phyloP scores from a whole-genome alignment of 805 yeast genomes.

The Myxozyma mucilagina region DNA sequence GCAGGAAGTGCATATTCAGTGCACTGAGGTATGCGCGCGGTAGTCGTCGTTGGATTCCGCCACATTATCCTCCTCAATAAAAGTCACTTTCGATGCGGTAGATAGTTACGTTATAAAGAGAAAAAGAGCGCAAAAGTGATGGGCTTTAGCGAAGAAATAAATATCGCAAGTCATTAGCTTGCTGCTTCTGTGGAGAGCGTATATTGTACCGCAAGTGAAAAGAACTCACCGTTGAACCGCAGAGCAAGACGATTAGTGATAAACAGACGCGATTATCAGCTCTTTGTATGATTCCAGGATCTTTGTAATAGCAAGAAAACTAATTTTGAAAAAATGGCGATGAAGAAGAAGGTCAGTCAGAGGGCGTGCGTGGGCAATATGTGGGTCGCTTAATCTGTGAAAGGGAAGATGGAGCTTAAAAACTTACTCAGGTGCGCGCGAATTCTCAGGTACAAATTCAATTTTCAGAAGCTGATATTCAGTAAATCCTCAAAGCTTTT shows the following conservation, averaged over 20 bases:
- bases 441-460: neutral
- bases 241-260: neutral
- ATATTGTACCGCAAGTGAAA: neutral
- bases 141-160: neutral
- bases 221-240: neutral
- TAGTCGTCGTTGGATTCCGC: constrained; percentile 29
- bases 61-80: constrained; percentile 7
- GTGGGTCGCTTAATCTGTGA: too few species aligned
- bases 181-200: neutral
- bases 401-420: too few species aligned
- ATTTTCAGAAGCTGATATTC: neutral
- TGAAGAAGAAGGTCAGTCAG: neutral
- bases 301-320: neutral
- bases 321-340: neutral
- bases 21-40: constrained; percentile 13
- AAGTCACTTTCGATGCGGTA: too few species aligned
- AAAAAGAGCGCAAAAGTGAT: neutral
- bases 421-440: neutral
- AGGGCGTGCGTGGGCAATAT: too few species aligned
- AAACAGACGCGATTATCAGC: neutral
- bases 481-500: too few species aligned
- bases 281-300: neutral
- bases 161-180: neutral
- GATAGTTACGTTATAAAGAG: too few species aligned
- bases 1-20: constrained; percentile 30